Evolutionary conservation across 495 filamentous ascomycete species (phyloP), one percentile per base, ranked within the genome.

Genomic region (Podospora bellae-mahoneyi): DNA sequence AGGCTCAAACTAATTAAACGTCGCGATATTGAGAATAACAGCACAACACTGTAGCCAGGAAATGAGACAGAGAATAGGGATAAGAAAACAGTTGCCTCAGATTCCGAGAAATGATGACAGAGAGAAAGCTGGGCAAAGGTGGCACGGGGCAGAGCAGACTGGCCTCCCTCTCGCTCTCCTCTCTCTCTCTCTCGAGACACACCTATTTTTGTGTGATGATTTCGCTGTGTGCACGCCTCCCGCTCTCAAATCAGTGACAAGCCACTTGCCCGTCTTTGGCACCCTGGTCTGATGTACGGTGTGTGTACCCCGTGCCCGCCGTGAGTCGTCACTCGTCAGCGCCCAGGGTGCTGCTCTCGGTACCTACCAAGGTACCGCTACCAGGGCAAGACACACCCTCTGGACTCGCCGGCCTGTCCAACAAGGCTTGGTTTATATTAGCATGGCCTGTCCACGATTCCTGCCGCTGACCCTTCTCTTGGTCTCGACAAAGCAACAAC

Each of bases 401-500:
- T 48, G 39, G 13, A 48, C 39, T 48, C 39, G 39, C 39, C 39
- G 39, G 39, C 39, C 39, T 48, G 39, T 48, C 39, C 39, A 19
- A 58, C 32, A 60, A 56, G 44, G 30, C 64, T 68, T 72, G 71
- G 72, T 73, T 76, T 74, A 48, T 62, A 64, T 58, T 63, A 62
- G 65, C 65, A 65, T 64, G 66, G 68, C 66, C 69, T 64, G 56
- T 23, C 66, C 68, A 66, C 54, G 61, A 55, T 63, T 61, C 59
- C 71, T 74, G 67, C 59, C 74, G 66, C 69, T 64, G 71, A 66
- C 57, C 65, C 60, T 54, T 75, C 75, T 76, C 76, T 77, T 76
- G 72, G 71, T 72, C 73, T 71, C 73, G 66, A 71, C 76, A 78
- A 82, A 78, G 76, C 81, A 82, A 80, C 78, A 82, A 75, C 74